Evolutionary conservation across 345 rosid species (phyloP), one percentile per base, ranked within the genome.

Genomic region (Populus deltoides): DNA sequence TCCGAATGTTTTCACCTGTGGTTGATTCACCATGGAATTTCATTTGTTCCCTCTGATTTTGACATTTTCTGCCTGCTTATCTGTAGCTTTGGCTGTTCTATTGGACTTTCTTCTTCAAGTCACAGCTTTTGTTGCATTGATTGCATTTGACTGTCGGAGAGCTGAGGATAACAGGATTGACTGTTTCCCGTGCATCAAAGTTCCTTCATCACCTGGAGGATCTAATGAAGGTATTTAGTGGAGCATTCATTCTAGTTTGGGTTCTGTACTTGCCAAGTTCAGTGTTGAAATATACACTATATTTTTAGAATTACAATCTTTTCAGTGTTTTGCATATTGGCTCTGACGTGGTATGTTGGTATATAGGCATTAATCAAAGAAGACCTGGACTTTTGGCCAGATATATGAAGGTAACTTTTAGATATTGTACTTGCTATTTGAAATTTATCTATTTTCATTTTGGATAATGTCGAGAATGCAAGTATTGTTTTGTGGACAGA

Each of bases 81-180:
- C 20, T 89, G 84, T 91, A 95, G 99, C 99, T 36, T 80, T 95
- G 88, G 99, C 98, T 39, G 96, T 95, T 80, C 86, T 95, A 55
- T 84, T 95, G 89, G 98, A 95, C 86, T 95, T 95, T 82, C 91
- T 95, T 72, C 92, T 95, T 66, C 98, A 95, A 88, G 91, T 95
- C 74, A 95, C 99, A 79, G 99, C 98, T 78, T 95, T 95, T 84
- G 97, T 93, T 80, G 93, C 99, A 41, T 81, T 93, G 85, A 93
- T 95, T 79, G 96, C 90, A 77, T 90, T 91, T 36, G 98, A 94
- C 86, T 89, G 90, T 79, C 72, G 77, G 86, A 87, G 98, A 78
- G 84, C 97, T 7, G 95, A 95, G 80, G 86, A 81, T 85, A 87
- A 82, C 84, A 86, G 97, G 78, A 82, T 93, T 76, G 99, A 95